Evolutionary conservation across 169 alveolate genomes (phyloP), one percentile per base, ranked within the genome.

Genomic region (Eimeria acervulina): DNA sequence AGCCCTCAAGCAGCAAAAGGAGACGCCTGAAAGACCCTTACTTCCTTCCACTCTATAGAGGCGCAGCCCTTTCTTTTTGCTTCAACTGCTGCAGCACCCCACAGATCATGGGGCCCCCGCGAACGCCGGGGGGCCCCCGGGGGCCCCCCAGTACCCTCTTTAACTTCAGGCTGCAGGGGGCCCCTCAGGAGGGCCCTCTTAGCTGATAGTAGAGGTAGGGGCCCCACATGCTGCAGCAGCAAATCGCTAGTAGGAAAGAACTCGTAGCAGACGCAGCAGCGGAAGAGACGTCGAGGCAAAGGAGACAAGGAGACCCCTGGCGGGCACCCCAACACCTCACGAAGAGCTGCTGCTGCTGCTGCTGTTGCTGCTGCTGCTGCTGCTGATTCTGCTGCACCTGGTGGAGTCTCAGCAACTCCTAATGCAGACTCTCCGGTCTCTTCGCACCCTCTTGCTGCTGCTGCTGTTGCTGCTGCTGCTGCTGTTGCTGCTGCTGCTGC

Each of bases 151-250:
- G 74, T 6, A 19, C 74, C 74, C 74, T 19, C 33, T 63, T 19
- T 63, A 23, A n/a, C 47, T 42, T 19, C 21, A 38, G n/a, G n/a
- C 40, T 3, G 83, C 83, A 31, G n/a, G 6, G 83, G 83, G 83
- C 23, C 47, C 52, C 83, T 17, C 83, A 72, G 47, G 47, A 23
- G 83, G 83, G 44, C 40, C 40, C 83, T 72, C 17, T 72, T 13
- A 6, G 47, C 47, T 36, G 40, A n/a, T 7, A 72, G 83, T 10
- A 72, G 83, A 13, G 83, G 40, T 5, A 8, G 83, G 83, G 83
- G 83, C 83, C 83, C 83, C 83, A 72, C 83, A 28, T 72, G 83
- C 83, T 31, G 83, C 83, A 72, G 83, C 83, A 72, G 83, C 40
- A 31, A n/a, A 13, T 36, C 7, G 83, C 52, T n/a, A 42, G 28